phyloP scores from a whole-genome alignment of 306 rosid genomes.

The Fragaria ananassa region DNA sequence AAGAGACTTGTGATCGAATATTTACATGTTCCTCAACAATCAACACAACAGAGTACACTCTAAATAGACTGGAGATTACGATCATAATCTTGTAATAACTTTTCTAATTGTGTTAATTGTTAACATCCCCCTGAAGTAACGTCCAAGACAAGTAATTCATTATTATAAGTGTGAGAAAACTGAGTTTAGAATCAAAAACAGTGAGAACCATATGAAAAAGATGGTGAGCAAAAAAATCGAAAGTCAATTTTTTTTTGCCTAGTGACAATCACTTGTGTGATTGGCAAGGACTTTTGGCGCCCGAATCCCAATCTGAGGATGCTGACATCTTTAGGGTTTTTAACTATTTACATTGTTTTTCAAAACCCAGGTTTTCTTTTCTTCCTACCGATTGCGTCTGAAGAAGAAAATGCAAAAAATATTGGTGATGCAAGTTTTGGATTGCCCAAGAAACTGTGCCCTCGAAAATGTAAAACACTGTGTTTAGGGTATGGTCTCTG shows the following conservation, averaged over 20 bases:
- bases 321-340: conserved; percentile 37
- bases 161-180: conserved; percentile 7
- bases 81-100: neutral
- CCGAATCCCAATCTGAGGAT: conserved; percentile 28
- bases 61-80: neutral
- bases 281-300: conserved; percentile 45
- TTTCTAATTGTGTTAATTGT: neutral
- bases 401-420: conserved; percentile 25
- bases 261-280: conserved; percentile 22
- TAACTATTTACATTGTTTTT: conserved; percentile 15
- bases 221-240: conserved; percentile 14
- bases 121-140: neutral
- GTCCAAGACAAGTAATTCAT: conserved; percentile 8
- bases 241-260: conserved; percentile 38
- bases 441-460: conserved; percentile 36
- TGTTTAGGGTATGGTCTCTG: neutral
- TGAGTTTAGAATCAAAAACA: conserved; percentile 24
- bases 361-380: conserved; percentile 22
- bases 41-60: neutral
- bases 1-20: neutral
- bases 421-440: conserved; percentile 40
- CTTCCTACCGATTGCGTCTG: conserved; percentile 41
- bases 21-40: neutral
- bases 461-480: conserved; percentile 28
- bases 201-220: conserved; percentile 12